Conservation (phyloP, 208 protist species). For the Leishmania turanica region DNA sequence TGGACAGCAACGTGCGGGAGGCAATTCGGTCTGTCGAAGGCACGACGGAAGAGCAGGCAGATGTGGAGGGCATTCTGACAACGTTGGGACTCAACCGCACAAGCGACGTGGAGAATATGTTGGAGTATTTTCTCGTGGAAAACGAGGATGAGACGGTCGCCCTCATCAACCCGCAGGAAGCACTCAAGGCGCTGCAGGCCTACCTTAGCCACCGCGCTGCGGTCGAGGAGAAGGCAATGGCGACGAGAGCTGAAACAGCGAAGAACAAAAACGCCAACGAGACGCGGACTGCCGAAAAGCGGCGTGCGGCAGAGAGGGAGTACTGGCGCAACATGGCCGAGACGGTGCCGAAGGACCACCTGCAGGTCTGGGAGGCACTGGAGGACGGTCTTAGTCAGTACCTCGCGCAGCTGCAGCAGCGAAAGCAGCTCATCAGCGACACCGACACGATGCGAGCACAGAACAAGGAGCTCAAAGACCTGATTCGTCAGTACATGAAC, state of each 20-base stretch:
- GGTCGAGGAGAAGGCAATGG: slow-evolving; percentile 25
- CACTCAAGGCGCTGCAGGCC: slow-evolving; percentile 73
- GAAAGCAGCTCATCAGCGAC: slow-evolving; percentile 81
- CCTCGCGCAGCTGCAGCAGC: slow-evolving; percentile 87
- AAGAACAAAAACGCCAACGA: slow-evolving; percentile 18
- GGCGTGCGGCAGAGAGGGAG: slow-evolving; percentile 58
- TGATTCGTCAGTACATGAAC: slow-evolving; percentile 93
- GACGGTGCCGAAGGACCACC: slow-evolving; percentile 80
- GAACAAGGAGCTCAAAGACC: slow-evolving; percentile 92
- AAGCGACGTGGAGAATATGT: slow-evolving; percentile 86
- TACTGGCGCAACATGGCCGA: slow-evolving; percentile 89
- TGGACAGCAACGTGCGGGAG: slow-evolving; percentile 76
- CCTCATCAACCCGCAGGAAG: slow-evolving; percentile 87
- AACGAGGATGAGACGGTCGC: slow-evolving; percentile 63
- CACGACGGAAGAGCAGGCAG: slow-evolving; percentile 84
- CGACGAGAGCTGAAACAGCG: slow-evolving; percentile 10
- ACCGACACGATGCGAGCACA: slow-evolving; percentile 90
- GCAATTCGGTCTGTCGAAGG: slow-evolving; percentile 67
- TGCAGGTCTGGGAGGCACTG: slow-evolving; percentile 87
- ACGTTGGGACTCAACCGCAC: slow-evolving; percentile 88
- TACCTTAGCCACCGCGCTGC: slow-evolving; percentile 77
- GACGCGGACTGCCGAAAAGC: slow-evolving; percentile 40
- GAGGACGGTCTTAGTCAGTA: slow-evolving; percentile 92
- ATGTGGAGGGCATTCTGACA: slow-evolving; percentile 93
- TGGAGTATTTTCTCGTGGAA: slow-evolving; percentile 88